Evolutionary conservation across 257 asterid species (phyloP).

Genomic region (Coffea eugenioides): DNA sequence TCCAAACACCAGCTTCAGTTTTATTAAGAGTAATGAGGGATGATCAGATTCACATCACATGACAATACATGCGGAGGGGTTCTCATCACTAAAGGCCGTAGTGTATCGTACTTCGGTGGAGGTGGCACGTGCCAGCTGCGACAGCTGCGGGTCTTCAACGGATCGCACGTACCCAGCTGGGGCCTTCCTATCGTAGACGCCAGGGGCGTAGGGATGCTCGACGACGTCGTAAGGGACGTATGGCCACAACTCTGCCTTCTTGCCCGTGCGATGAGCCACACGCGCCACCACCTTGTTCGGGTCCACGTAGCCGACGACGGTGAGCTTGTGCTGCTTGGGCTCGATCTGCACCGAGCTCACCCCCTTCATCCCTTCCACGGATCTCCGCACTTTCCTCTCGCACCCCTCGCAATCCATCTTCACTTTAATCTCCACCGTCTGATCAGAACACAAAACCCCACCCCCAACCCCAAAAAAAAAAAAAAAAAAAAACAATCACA

Average conservation of each 20-base stretch:
- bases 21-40: too few species aligned
- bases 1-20: too few species aligned
- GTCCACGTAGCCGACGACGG: slow-evolving; percentile 80
- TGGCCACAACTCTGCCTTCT: slow-evolving; percentile 95
- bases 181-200: slow-evolving; percentile 84
- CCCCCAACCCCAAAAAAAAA: background rate
- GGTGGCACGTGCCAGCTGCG: slow-evolving; percentile 80
- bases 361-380: slow-evolving; percentile 96
- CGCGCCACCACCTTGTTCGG: slow-evolving; percentile 87
- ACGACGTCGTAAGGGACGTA: slow-evolving; percentile 95
- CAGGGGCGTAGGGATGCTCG: slow-evolving; percentile 86
- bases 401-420: slow-evolving; percentile 98
- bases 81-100: slow-evolving; percentile 93
- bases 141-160: slow-evolving; percentile 43
- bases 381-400: slow-evolving; percentile 74
- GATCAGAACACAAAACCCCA: background rate
- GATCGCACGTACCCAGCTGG: slow-evolving; percentile 88
- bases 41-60: slow-evolving; percentile 45
- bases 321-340: slow-evolving; percentile 83
- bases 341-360: slow-evolving; percentile 65
- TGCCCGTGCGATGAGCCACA: slow-evolving; percentile 86
- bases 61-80: slow-evolving; percentile 74
- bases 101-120: slow-evolving; percentile 95
- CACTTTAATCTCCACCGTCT: slow-evolving; percentile 94
- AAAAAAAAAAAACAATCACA: background rate